Evolutionary conservation across 2,329 filamentous ascomycete genomes (phyloP).

Genomic region (Calonectria honghensis): DNA sequence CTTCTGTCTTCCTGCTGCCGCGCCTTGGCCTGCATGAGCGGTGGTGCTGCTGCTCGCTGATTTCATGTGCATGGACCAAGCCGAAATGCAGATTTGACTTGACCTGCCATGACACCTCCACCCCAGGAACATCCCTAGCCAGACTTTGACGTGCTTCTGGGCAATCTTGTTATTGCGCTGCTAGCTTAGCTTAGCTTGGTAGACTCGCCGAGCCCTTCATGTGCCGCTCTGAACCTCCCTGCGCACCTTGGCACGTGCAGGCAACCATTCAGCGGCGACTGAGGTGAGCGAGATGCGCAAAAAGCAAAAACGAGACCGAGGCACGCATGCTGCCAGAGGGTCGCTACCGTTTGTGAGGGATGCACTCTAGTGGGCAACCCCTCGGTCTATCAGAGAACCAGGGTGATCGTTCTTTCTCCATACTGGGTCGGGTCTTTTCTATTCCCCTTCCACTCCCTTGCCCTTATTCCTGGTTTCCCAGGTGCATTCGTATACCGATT

Average conservation of each 20-base stretch:
- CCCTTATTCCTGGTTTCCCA: not conserved
- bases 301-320: conserved; percentile 17
- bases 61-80: conserved; percentile 17
- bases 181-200: not conserved
- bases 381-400: not conserved
- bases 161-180: not conserved
- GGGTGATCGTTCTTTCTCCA: conserved; percentile 7
- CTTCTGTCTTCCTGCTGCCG: conserved; percentile 37
- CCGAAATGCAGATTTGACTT: not conserved
- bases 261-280: not conserved
- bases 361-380: not conserved
- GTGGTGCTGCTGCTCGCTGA: conserved; percentile 12
- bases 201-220: conserved; percentile 28
- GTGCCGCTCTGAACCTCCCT: conserved; percentile 14
- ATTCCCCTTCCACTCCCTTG: not conserved
- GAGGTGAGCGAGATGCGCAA: not conserved
- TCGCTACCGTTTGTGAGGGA: not conserved
- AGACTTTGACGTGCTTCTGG: conserved; percentile 11
- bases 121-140: conserved; percentile 4
- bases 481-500: not conserved
- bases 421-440: not conserved
- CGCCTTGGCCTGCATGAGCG: conserved; percentile 51
- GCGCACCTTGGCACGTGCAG: conserved; percentile 6
- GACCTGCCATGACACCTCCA: conserved; percentile 3
- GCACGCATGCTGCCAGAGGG: not conserved